These are phyloP conservation scores for Leccinum disarticulatum DNA, from an alignment of 768 basidiomycete species.

Conservation along the genomic window DNA sequence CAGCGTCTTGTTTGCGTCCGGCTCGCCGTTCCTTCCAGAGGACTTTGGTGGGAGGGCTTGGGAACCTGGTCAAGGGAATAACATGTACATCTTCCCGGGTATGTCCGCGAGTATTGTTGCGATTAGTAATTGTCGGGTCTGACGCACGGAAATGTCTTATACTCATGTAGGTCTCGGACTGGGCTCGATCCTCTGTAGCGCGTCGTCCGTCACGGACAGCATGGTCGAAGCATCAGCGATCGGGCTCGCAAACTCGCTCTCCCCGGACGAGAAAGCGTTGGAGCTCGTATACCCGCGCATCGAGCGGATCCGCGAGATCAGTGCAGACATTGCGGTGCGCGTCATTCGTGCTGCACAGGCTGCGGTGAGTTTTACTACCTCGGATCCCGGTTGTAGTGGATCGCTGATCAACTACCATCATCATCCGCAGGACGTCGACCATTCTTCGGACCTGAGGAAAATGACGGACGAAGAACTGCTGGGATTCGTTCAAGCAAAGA, in stretches of 20 bases:
- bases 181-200: conserved; percentile 70
- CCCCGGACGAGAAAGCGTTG: conserved; percentile 58
- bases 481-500: conserved; percentile 56
- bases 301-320: conserved; percentile 84
- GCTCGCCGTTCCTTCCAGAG: conserved; percentile 78
- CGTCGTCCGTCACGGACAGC: conserved; percentile 68
- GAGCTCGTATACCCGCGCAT: conserved; percentile 83
- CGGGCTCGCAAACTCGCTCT: conserved; percentile 75
- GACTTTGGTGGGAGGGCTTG: conserved; percentile 52
- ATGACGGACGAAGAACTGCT: conserved; percentile 58
- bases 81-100: conserved; percentile 87
- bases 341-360: conserved; percentile 83
- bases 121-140: conserved; percentile 1
- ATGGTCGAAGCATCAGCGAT: conserved; percentile 90
- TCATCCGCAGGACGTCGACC: conserved; percentile 52
- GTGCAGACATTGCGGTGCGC: conserved; percentile 64
- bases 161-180: conserved; percentile 49
- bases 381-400: background rate
- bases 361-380: conserved; percentile 46
- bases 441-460: conserved; percentile 48
- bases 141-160: background rate
- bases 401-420: background rate
- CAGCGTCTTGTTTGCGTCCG: conserved; percentile 80
- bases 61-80: conserved; percentile 90
- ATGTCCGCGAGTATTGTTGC: background rate